These are phyloP conservation scores for Suhomyces pyralidae DNA, from an alignment of 805 yeast genomes.

Conservation along the genomic window DNA sequence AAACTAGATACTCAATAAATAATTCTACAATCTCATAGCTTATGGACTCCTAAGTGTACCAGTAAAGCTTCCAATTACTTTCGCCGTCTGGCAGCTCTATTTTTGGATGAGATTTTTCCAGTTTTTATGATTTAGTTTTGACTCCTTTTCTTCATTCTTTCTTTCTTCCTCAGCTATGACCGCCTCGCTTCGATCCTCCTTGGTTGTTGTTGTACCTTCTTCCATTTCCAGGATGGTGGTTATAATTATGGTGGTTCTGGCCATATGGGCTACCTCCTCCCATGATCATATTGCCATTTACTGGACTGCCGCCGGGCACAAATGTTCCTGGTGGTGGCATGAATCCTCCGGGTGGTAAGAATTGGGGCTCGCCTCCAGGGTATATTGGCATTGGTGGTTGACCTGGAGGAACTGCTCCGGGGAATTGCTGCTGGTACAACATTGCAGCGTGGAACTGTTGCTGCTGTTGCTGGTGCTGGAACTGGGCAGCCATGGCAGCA, in stretches of 20 bases:
- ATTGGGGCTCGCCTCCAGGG: constrained; percentile 30
- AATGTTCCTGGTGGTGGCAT: constrained; percentile 31
- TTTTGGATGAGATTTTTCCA: not conserved
- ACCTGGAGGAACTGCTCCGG: constrained; percentile 30
- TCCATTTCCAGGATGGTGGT: constrained; percentile 10
- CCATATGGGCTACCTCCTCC: constrained; percentile 13
- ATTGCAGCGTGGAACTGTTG: constrained; percentile 38
- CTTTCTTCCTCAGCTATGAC: constrained; percentile 5
- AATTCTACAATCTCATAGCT: not conserved
- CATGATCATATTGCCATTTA: constrained; percentile 24
- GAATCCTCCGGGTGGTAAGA: constrained; percentile 35
- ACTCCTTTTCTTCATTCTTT: not conserved
- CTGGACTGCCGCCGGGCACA: constrained; percentile 27
- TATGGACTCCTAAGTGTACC: not conserved
- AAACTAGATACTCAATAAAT: not conserved
- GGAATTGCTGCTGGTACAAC: constrained; percentile 36
- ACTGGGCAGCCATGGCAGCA: constrained; percentile 31
- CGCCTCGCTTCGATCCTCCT: constrained; percentile 9
- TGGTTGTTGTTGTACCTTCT: constrained; percentile 9
- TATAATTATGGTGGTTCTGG: constrained; percentile 4
- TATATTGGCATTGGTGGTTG: constrained; percentile 35
- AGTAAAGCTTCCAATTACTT: too few species aligned
- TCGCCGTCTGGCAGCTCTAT: not conserved
- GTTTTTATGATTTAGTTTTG: too few species aligned
- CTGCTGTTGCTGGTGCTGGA: constrained; percentile 24